Percentiles rank a stretch among this genome's conserved stretches.
Evolutionary conservation across 2,329 filamentous ascomycete species (phyloP).

Genomic region (Botrytis squamosa): DNA sequence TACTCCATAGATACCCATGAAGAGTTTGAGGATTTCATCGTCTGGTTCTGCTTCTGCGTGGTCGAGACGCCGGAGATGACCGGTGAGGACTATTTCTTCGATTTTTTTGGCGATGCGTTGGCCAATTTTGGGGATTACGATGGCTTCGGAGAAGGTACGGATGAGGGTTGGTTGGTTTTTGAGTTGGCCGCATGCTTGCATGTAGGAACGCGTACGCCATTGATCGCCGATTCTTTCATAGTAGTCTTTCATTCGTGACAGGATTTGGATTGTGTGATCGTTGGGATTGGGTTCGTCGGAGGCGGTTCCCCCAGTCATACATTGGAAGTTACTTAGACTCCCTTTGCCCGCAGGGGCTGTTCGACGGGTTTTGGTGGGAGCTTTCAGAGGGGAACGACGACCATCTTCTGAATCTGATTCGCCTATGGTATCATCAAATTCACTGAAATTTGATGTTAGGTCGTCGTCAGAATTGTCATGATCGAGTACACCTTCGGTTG

Average conservation of each 20-base stretch:
- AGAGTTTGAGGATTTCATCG: conserved; percentile 64
- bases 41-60: conserved; percentile 64
- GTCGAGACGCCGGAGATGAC: conserved; percentile 69
- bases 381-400: conserved; percentile 10
- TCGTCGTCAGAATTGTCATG: conserved; percentile 9
- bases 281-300: conserved; percentile 62
- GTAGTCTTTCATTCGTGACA: conserved; percentile 76
- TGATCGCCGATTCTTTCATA: conserved; percentile 73
- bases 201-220: conserved; percentile 75
- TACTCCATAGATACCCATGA: conserved; percentile 77
- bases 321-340: conserved; percentile 52
- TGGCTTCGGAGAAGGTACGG: conserved; percentile 66
- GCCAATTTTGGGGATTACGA: conserved; percentile 67
- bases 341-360: conserved; percentile 14
- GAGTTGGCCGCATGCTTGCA: conserved; percentile 72
- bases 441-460: conserved; percentile 3
- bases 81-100: conserved; percentile 79
- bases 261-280: conserved; percentile 67
- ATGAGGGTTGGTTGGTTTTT: conserved; percentile 64
- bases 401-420: conserved; percentile 40
- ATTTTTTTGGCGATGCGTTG: conserved; percentile 76
- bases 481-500: conserved; percentile 9
- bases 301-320: conserved; percentile 52
- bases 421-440: conserved; percentile 37
- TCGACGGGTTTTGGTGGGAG: conserved; percentile 12